Evolutionary conservation across 2,329 filamentous ascomycete genomes (phyloP).

Genomic region (Claviceps digitariae): DNA sequence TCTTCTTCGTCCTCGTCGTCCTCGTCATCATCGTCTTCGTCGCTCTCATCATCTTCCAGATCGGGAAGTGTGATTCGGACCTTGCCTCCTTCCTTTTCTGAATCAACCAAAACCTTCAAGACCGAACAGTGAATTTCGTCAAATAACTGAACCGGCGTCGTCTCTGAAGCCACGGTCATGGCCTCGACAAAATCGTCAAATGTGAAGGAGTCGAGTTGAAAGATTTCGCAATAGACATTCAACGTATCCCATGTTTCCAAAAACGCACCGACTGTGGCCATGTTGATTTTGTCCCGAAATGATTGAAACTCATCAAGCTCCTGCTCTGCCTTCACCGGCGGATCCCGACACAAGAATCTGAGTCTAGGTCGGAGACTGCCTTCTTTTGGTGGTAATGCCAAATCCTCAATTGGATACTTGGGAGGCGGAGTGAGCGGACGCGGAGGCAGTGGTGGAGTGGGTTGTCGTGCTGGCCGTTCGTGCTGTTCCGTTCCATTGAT

Average conservation of each 20-base stretch:
- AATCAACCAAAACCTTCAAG: constrained; percentile 70
- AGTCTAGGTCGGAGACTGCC: constrained; percentile 57
- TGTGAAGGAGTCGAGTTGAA: constrained; percentile 89
- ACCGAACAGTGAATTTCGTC: constrained; percentile 87
- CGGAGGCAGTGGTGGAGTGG: constrained; percentile 34
- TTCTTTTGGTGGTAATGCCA: constrained; percentile 62
- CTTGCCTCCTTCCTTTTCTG: constrained; percentile 62
- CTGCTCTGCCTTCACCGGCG: constrained; percentile 35
- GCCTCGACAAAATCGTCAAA: constrained; percentile 93
- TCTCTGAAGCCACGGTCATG: constrained; percentile 61
- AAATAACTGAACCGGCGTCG: constrained; percentile 69
- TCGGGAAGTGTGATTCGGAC: constrained; percentile 68
- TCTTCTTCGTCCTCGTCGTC: constrained; percentile 39
- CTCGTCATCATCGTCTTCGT: constrained; percentile 48
- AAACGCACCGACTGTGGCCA: constrained; percentile 73
- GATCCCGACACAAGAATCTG: constrained; percentile 61
- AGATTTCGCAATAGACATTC: constrained; percentile 95
- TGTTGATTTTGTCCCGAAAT: constrained; percentile 43
- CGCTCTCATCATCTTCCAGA: constrained; percentile 56
- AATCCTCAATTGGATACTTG: constrained; percentile 92
- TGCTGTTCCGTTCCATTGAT: constrained; percentile 18
- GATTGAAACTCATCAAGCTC: constrained; percentile 7
- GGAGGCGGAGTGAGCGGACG: constrained; percentile 58
- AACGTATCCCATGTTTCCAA: constrained; percentile 93
- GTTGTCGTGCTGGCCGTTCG: constrained; percentile 13